phyloP scores from a whole-genome alignment of 2,329 filamentous ascomycete genomes.

The Zymoseptoria pseudotritici region DNA sequence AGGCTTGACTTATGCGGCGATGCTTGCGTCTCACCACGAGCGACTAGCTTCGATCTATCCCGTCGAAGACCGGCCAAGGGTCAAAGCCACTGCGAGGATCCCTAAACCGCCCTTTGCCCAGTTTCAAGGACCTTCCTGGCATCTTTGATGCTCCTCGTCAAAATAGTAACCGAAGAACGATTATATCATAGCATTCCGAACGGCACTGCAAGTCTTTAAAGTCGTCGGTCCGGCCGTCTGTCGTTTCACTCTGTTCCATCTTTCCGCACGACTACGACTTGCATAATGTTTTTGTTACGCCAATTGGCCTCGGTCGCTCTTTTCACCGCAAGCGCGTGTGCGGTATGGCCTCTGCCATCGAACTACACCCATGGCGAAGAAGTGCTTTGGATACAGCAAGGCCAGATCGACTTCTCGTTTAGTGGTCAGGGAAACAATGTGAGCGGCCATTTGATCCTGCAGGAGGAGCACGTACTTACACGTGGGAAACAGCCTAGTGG shows the following conservation, averaged over 20 bases:
- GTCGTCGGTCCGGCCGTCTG: background rate
- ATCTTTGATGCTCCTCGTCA: background rate
- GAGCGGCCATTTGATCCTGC: conserved; percentile 8
- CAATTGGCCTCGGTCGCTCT: conserved; percentile 7
- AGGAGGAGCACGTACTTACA: conserved; percentile 8
- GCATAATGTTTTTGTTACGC: background rate
- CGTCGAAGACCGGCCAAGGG: background rate
- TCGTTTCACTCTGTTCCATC: background rate
- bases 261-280: background rate
- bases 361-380: conserved; percentile 33
- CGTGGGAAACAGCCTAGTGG: conserved; percentile 2
- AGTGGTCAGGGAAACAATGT: conserved; percentile 13
- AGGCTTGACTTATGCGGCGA: background rate
- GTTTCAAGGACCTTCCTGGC: background rate
- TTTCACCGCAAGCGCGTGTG: conserved; percentile 21
- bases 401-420: conserved; percentile 33
- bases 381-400: conserved; percentile 34
- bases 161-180: background rate
- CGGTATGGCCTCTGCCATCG: conserved; percentile 39
- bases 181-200: background rate
- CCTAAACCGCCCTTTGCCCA: background rate
- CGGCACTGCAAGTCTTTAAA: background rate
- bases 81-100: background rate
- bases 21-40: background rate
- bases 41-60: background rate